Base-by-base conservation (phyloP, 164 flowering plant species). In the Aristolochia fimbriata region DNA sequence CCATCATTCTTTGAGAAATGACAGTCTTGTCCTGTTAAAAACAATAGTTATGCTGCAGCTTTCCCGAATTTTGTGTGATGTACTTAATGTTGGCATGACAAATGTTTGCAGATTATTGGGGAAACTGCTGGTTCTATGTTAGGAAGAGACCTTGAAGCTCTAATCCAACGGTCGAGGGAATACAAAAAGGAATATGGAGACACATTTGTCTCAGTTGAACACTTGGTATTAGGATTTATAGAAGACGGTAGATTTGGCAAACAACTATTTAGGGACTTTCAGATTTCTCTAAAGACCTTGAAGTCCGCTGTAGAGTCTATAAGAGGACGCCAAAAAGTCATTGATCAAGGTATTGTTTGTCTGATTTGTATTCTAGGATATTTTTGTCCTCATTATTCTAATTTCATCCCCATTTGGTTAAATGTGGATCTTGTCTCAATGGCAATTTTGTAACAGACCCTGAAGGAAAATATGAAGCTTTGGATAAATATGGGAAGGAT, bases 401-500 rank as follows among this genome's bases (percentile, higher is more conserved):
- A 43, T 24, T 10, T 12, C 7, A 11, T 52, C 12, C 5, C 48
- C 19, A 49, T 6, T 2, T 20, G 16, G 43, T 10, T 37, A 37
- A 10, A 37, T 31, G 43, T 37, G 43, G 1, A 37, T 37, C 27
- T 68, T 53, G 23, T n/a, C 5, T 27, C 30, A 27, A 12, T 51
- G 55, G 8, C 47, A 55, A 56, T n/a, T 56, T 62, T 72, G 19
- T 53, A 73, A 53, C 76, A 93, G 96, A 90, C 77, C 96, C 96
- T 49, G 96, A 93, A 59, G 97, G 97, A 14, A 92, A 92, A 71
- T 92, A 92, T 70, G 98, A 85, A 76, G 82, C 94, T 61, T 65
- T 92, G 14, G 96, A 87, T 49, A 87, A 92, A 72, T 92, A 92
- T 79, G 98, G 98, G 51, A 89, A 85, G 71, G 98, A 92, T 79